phyloP scores from a whole-genome alignment of 1,284 basidiomycete species.

The Pascua guehoae region DNA sequence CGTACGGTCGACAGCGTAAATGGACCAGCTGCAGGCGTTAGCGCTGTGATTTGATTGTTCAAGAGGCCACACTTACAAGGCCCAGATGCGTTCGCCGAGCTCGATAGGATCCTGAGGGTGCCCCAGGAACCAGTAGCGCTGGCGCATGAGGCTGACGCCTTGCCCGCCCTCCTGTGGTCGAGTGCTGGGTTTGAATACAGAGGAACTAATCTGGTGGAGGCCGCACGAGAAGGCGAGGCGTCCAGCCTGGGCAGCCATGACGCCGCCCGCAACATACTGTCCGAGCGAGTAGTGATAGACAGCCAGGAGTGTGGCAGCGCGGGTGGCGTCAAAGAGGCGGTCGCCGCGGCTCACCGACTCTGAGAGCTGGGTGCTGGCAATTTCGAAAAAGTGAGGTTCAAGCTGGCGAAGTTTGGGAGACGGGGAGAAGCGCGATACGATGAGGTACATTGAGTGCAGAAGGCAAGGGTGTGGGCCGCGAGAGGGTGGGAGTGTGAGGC shows the following conservation, averaged over 20 bases:
- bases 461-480: slow-evolving; percentile 42
- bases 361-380: slow-evolving; percentile 29
- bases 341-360: slow-evolving; percentile 28
- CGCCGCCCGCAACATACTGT: slow-evolving; percentile 36
- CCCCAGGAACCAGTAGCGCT: slow-evolving; percentile 25
- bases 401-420: slow-evolving; percentile 29
- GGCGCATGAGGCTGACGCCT: slow-evolving; percentile 29
- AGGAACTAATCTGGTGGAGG: slow-evolving; percentile 28
- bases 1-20: slow-evolving; percentile 31
- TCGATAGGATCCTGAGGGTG: slow-evolving; percentile 36
- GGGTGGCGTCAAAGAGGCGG: slow-evolving; percentile 33
- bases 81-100: slow-evolving; percentile 41
- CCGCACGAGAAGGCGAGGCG: slow-evolving; percentile 35
- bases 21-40: slow-evolving; percentile 28
- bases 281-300: slow-evolving; percentile 37
- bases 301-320: slow-evolving; percentile 35
- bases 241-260: slow-evolving; percentile 34
- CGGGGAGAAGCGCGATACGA: slow-evolving; percentile 31
- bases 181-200: slow-evolving; percentile 22
- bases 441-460: slow-evolving; percentile 40
- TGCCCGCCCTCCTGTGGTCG: slow-evolving; percentile 3
- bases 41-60: not conserved
- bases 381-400: slow-evolving; percentile 35
- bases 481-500: slow-evolving; percentile 29
- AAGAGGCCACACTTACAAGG: slow-evolving; percentile 30